Base-by-base conservation (phyloP, 2,329 filamentous ascomycete genomes). In the Cordyceps tenuipes region DNA sequence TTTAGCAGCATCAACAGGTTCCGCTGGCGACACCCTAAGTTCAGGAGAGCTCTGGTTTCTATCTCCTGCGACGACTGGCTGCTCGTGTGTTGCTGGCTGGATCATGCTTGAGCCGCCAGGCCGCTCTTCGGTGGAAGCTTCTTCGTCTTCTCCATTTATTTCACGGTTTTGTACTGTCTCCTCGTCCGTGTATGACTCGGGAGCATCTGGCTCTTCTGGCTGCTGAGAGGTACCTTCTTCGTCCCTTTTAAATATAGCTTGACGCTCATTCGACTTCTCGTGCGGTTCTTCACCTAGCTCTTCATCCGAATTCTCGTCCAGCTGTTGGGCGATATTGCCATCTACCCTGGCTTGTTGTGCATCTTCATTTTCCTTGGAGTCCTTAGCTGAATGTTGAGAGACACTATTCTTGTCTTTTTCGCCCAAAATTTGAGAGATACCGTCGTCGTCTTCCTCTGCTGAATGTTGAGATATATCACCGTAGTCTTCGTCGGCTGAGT, bases 41-140 rank as follows among this genome's bases (percentile, higher is more conserved):
- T 36, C 6, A 19, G 43, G 7, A 19, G 43, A 10, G n/a, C 17
- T n/a, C 43, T 3, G n/a, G 1, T 6, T 46, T 36, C 44, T 34
- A 26, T 57, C 44, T 13, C 17, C 51, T 13, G 12, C 10, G 17
- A 13, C 12, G n/a, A 15, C 31, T 8, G 31, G 31, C 6, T 51
- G 49, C 21, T 54, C 26, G 21, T 36, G 17, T 41, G 26, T 48
- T n/a, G 17, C 21, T 19, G 7, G 39, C 1, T 26, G 34, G 15
- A 21, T 29, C 5, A 43, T 6, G 21, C 41, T 36, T 34, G 36
- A 36, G 47, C 44, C 59, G 8, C 19, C 44, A 9, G 15, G 5
- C 17, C 56, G 29, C 36, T 60, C 60, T 29, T 64, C 54, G 3
- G 62, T 34, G 17, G 58, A 34, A 17, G 50, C 53, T 23, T 49